Evolutionary conservation across 176 grass and related monocot genomes (phyloP).

Genomic region (Themeda triandra): DNA sequence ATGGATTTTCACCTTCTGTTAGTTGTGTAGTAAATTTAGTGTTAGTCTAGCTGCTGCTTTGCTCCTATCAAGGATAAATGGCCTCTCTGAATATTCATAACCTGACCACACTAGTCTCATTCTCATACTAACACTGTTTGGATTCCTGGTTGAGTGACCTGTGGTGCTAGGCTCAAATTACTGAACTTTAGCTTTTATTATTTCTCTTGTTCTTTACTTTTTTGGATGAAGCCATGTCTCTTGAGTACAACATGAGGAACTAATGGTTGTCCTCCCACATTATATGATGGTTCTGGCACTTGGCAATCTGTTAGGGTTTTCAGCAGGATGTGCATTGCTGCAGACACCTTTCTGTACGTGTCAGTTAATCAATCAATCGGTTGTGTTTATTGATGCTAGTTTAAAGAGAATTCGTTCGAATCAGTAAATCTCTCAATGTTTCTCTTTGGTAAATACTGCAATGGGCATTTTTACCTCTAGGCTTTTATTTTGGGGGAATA

Average conservation of each 20-base stretch:
- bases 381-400: not conserved
- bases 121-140: not conserved
- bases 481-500: not conserved
- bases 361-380: not conserved
- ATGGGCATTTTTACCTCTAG: not conserved
- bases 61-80: not conserved
- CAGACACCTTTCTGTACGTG: not conserved
- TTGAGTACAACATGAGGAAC: not conserved
- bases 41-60: not conserved
- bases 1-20: too few relatives aligned
- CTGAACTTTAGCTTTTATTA: not conserved
- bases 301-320: slow-evolving; percentile 48
- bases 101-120: not conserved
- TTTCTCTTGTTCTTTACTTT: not conserved
- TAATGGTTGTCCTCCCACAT: slow-evolving; percentile 23
- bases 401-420: not conserved
- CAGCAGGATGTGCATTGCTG: too few relatives aligned
- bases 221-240: not conserved
- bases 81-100: not conserved
- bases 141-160: not conserved
- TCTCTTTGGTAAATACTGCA: not conserved
- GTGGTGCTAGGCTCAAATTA: not conserved
- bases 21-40: not conserved
- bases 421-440: not conserved
- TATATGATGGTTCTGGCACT: slow-evolving; percentile 69